Percentiles rank a stretch among this genome's conserved stretches.
phyloP scores from a whole-genome alignment of 768 basidiomycete genomes.

The Lactarius tabidus region DNA sequence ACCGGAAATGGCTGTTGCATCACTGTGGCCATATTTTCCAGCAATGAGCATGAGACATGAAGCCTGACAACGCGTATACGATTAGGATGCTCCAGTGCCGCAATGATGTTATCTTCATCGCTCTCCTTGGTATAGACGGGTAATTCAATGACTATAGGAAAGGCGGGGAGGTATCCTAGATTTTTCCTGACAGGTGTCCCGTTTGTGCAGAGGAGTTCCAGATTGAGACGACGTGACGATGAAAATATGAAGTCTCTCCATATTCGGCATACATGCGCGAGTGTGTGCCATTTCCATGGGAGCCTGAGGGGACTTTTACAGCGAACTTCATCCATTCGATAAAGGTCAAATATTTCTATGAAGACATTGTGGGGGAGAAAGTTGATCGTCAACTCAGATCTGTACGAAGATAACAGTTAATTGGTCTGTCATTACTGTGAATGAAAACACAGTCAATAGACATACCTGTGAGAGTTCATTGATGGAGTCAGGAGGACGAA shows the following conservation, averaged over 20 bases:
- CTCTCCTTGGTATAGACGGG: background rate
- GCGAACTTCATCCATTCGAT: background rate
- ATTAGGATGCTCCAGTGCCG: background rate
- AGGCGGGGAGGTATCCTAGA: background rate
- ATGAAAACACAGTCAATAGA: background rate
- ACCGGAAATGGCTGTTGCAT: background rate
- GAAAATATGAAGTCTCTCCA: background rate
- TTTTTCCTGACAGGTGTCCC: background rate
- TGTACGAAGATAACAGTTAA: background rate
- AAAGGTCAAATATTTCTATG: background rate
- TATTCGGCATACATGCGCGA: background rate
- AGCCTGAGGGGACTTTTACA: background rate
- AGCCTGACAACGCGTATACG: background rate
- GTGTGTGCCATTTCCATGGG: background rate
- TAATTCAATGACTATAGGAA: background rate
- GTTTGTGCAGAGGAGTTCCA: background rate
- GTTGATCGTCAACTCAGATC: background rate
- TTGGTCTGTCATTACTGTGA: background rate
- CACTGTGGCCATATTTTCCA: background rate
- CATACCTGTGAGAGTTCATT: background rate
- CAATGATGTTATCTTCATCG: background rate
- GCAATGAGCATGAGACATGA: background rate
- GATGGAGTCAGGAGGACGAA: background rate
- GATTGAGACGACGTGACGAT: background rate
- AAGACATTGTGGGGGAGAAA: background rate